Conservation (phyloP, 192 early-diverging fungal genomes). For the Phlyctochytrium planicorne region DNA sequence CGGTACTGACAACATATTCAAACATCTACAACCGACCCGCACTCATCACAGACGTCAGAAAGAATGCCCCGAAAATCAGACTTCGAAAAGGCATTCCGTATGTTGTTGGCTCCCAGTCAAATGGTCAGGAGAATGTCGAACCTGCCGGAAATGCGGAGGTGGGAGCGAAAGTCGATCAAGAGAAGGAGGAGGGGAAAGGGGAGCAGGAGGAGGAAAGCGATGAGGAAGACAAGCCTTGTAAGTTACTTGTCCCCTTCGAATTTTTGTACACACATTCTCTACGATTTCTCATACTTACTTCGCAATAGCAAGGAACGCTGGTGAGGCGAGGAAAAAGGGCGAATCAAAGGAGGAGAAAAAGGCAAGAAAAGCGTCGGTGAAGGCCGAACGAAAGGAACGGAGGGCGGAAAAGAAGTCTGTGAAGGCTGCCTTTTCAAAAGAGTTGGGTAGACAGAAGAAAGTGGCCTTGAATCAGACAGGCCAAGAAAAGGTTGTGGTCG, state of each 20-base stretch:
- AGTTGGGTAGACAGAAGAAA: constrained; percentile 62
- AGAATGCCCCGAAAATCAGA: constrained; percentile 19
- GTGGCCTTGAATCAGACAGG: constrained; percentile 50
- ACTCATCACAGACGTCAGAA: constrained; percentile 65
- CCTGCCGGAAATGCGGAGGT: no score
- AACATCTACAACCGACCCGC: constrained; percentile 92
- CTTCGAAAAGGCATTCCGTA: constrained; percentile 39
- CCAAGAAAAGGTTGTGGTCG: constrained; percentile 33
- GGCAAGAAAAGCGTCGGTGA: constrained; percentile 80
- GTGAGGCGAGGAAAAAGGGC: constrained; percentile 62
- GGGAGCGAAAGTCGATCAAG: constrained; percentile 15
- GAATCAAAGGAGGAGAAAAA: constrained; percentile 95
- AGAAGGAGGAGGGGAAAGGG: constrained; percentile 30
- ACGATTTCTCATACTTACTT: neutral
- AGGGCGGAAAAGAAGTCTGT: constrained; percentile 76
- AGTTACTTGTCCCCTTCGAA: neutral
- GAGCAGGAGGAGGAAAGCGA: constrained; percentile 32
- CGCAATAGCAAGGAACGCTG: constrained; percentile 7
- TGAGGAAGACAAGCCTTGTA: constrained; percentile 11
- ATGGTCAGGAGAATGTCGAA: neutral
- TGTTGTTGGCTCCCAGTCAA: constrained; percentile 46
- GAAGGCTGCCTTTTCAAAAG: constrained; percentile 75
- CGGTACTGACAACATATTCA: constrained; percentile 85
- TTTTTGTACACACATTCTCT: neutral
- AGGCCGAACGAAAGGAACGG: constrained; percentile 75